Evolutionary conservation across 2,329 filamentous ascomycete species (phyloP), one percentile per base, ranked within the genome.

Genomic region (Neonectria faginata): DNA sequence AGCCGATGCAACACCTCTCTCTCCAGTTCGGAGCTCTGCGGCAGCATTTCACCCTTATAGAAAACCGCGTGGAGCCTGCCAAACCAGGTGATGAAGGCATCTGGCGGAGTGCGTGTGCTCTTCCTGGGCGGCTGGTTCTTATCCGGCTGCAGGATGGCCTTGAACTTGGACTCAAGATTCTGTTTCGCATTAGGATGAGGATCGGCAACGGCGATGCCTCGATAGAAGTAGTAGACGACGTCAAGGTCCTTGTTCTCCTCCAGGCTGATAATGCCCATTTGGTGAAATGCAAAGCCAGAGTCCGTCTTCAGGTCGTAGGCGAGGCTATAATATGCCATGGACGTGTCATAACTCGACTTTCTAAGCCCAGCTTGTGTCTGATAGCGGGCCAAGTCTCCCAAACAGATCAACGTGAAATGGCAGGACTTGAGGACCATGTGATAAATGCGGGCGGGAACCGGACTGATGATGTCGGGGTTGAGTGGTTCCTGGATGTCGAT

Each of bases 331-430:
- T 95, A 97, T 11, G 91, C 90, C 73, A 94, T 85, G 14, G 95
- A 93, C 14, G 88, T 88, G 27, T 91, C 91, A 84, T 92, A 97
- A 72, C 91, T 92, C 57, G 89, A 89, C 67, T 89, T 87, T 77
- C 92, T 94, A 65, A 86, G 86, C 64, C 90, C 89, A 63, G 92
- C 83, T 75, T 95, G 92, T 58, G 86, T 84, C 58, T 94, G 90
- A 79, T 97, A 99, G 67, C 96, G 89, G 54, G 92, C 92, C 52
- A 99, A 85, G 77, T 99, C 96, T 36, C 96, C 96, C 10, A 98
- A 87, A 69, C 91, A 93, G 64, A 97, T 90, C 60, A 98, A 84
- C 5, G 92, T 93, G 60, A 89, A 88, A 79, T 97, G 92, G 76
- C 92, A 97, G 3, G 93, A 94, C 60, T 85, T 81, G 44, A 93